Evolutionary conservation across 1,139 yeast species (phyloP).

Genomic region (Lodderomyces oxycetoniae): DNA sequence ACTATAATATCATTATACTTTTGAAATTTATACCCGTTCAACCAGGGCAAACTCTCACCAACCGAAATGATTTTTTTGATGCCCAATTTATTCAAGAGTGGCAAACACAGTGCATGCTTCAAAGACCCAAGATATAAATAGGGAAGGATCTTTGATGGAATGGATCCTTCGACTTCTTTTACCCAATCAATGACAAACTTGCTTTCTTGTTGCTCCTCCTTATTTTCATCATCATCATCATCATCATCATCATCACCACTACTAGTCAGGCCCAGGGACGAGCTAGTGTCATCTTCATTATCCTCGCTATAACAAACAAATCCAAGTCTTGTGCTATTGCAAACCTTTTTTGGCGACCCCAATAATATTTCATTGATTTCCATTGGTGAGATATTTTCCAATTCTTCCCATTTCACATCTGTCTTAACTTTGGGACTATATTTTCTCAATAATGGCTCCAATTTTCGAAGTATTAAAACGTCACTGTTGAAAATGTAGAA

Average conservation of each 20-base stretch:
- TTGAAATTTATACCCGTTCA: slow-evolving; percentile 30
- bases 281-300: slow-evolving; percentile 3
- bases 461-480: slow-evolving; percentile 55
- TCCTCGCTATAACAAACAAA: slow-evolving; percentile 6
- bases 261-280: slow-evolving; percentile 2
- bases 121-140: slow-evolving; percentile 85
- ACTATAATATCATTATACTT: slow-evolving; percentile 22
- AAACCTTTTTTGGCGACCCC: slow-evolving; percentile 12
- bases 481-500: slow-evolving; percentile 80
- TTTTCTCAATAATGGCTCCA: slow-evolving; percentile 55
- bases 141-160: slow-evolving; percentile 73
- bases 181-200: slow-evolving; percentile 29
- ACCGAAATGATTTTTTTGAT: slow-evolving; percentile 78
- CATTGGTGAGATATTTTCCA: slow-evolving; percentile 26
- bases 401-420: slow-evolving; percentile 18
- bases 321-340: slow-evolving; percentile 16
- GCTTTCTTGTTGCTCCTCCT: neutral
- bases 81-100: slow-evolving; percentile 59
- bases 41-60: slow-evolving; percentile 77
- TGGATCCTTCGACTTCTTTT: slow-evolving; percentile 50
- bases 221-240: slow-evolving; percentile 5
- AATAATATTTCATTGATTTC: slow-evolving; percentile 36
- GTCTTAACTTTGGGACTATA: slow-evolving; percentile 45
- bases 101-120: slow-evolving; percentile 72
- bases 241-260: slow-evolving; percentile 1